These are phyloP conservation scores for Sclerospora graminicola DNA, from an alignment of 352 stramenopile species.

Conservation along the genomic window DNA sequence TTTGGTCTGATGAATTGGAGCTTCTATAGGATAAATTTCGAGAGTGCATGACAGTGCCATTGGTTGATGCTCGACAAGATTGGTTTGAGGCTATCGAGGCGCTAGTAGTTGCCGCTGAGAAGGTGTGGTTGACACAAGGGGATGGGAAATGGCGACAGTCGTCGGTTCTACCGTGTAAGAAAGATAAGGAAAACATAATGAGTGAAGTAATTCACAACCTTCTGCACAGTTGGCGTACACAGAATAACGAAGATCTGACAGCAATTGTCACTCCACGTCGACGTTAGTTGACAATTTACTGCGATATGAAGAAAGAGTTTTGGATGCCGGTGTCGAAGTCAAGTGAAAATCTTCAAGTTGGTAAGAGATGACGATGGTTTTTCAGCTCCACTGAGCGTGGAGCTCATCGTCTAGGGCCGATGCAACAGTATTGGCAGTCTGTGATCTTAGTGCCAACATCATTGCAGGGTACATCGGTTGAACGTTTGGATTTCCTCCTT, in stretches of 20 bases:
- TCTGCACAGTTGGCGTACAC: slow-evolving; percentile 1
- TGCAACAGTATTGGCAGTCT: slow-evolving; percentile 11
- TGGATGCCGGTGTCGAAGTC: slow-evolving; percentile 20
- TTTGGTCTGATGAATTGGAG: too few species aligned
- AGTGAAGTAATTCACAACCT: too few species aligned
- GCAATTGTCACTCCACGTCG: too few species aligned
- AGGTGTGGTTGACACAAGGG: slow-evolving; percentile 1
- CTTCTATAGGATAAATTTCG: slow-evolving; percentile 8
- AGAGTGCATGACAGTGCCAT: slow-evolving; percentile 6
- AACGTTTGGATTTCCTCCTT: slow-evolving; percentile 17
- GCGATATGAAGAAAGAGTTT: slow-evolving; percentile 8
- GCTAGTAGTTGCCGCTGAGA: slow-evolving; percentile 3
- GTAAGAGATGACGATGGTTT: too few species aligned
- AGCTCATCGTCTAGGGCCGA: slow-evolving; percentile 10
- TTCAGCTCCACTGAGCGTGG: slow-evolving; percentile 8
- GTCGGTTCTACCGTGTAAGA: slow-evolving; percentile 2
- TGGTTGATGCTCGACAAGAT: slow-evolving; percentile 7
- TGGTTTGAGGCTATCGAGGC: slow-evolving; percentile 17
- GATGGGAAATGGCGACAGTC: slow-evolving; percentile 7
- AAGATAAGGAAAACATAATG: slow-evolving; percentile 5
- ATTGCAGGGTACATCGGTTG: slow-evolving; percentile 3
- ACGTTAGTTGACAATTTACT: too few species aligned
- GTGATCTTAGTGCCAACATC: slow-evolving; percentile 20
- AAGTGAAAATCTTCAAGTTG: slow-evolving; percentile 19
- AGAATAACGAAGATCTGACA: too few species aligned